These are phyloP conservation scores for Alternaria gansuensis DNA, from an alignment of 2,329 filamentous ascomycete species.

Conservation along the genomic window DNA sequence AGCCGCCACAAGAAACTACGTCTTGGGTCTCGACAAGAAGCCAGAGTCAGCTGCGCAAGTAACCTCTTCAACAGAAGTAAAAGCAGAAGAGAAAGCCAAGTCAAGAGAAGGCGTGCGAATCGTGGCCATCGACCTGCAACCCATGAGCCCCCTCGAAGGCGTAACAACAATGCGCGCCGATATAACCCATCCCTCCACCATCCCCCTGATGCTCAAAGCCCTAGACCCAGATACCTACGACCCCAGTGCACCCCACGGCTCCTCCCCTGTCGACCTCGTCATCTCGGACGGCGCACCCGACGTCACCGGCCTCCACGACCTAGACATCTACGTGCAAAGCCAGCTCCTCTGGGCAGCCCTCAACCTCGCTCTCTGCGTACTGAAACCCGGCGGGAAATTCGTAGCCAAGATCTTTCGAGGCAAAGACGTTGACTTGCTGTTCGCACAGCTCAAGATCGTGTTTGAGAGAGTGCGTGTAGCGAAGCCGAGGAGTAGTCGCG, in stretches of 20 bases:
- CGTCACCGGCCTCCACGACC: slow-evolving; percentile 93
- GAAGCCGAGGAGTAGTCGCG: slow-evolving; percentile 92
- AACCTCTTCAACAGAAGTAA: slow-evolving; percentile 8
- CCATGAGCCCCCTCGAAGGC: slow-evolving; percentile 91
- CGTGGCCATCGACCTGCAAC: slow-evolving; percentile 93
- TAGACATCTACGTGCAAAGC: slow-evolving; percentile 97
- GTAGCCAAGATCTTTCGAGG: slow-evolving; percentile 98
- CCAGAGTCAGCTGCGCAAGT: not conserved
- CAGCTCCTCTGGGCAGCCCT: slow-evolving; percentile 94
- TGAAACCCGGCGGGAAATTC: slow-evolving; percentile 92
- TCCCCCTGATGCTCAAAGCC: slow-evolving; percentile 85
- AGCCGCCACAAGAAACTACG: slow-evolving; percentile 69
- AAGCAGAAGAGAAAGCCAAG: slow-evolving; percentile 39
- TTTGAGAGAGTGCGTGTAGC: slow-evolving; percentile 89
- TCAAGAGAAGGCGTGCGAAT: slow-evolving; percentile 83
- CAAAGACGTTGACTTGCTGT: slow-evolving; percentile 93
- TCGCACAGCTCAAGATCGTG: slow-evolving; percentile 90
- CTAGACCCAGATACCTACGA: slow-evolving; percentile 73
- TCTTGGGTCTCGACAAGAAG: slow-evolving; percentile 56
- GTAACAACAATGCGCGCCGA: slow-evolving; percentile 93
- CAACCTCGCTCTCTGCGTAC: slow-evolving; percentile 90
- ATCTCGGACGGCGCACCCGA: slow-evolving; percentile 96
- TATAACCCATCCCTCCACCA: slow-evolving; percentile 95
- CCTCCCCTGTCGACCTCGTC: slow-evolving; percentile 88
- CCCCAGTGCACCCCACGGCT: slow-evolving; percentile 58